phyloP scores from a whole-genome alignment of 176 grass and related monocot species.

The Oryza nivara region DNA sequence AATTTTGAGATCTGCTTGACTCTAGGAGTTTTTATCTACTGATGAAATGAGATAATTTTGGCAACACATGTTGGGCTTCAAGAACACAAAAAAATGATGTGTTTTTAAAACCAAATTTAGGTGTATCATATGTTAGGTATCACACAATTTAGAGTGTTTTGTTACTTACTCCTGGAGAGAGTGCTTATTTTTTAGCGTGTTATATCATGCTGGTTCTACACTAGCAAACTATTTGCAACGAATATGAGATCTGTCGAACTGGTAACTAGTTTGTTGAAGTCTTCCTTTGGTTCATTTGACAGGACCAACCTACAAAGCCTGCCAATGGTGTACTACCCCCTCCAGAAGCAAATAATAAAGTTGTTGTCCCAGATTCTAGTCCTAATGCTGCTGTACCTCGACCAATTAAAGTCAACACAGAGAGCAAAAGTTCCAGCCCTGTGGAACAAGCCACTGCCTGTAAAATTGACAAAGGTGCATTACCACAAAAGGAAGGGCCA shows the following conservation, averaged over 20 bases:
- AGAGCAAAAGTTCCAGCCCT: constrained; percentile 51
- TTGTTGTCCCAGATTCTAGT: constrained; percentile 46
- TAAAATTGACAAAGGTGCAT: constrained; percentile 54
- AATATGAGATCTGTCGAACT: background rate
- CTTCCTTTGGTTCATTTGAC: constrained; percentile 31
- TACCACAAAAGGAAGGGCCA: constrained; percentile 63
- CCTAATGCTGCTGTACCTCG: constrained; percentile 45
- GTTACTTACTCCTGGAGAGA: background rate
- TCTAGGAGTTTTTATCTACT: background rate
- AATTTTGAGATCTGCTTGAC: constrained; percentile 7
- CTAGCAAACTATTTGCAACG: background rate
- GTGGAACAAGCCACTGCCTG: constrained; percentile 49
- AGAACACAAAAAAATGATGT: background rate
- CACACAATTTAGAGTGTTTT: background rate
- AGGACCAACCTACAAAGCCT: constrained; percentile 84
- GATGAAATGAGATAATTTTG: constrained; percentile 14
- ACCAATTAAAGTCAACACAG: constrained; percentile 54
- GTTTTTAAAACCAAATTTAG: background rate
- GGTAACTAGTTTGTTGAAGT: constrained; percentile 8
- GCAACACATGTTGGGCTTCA: background rate
- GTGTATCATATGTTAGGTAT: constrained; percentile 22
- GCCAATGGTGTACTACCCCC: constrained; percentile 53
- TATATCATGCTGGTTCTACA: background rate
- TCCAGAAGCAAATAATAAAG: constrained; percentile 58
- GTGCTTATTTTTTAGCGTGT: background rate